phyloP scores from a whole-genome alignment of 1,284 basidiomycete genomes.

The Singerocomus inundabilis region DNA sequence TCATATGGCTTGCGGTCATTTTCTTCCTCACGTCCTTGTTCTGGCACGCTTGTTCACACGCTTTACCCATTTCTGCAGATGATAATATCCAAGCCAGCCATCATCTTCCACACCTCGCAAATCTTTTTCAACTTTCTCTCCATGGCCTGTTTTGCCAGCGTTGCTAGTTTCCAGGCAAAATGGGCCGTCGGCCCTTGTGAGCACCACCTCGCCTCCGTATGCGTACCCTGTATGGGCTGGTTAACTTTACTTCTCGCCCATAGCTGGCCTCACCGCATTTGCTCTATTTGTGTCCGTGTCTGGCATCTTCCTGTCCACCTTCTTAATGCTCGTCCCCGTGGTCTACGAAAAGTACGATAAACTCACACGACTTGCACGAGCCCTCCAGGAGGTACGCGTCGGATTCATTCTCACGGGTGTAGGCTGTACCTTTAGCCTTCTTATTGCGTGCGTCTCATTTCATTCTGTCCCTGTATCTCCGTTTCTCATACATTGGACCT shows the following conservation, averaged over 20 bases:
- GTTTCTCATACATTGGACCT: conserved; percentile 6
- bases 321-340: conserved; percentile 76
- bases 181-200: conserved; percentile 80
- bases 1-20: conserved; percentile 66
- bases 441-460: conserved; percentile 66
- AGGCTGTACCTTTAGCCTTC: conserved; percentile 62
- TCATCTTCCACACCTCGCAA: conserved; percentile 71
- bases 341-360: conserved; percentile 86
- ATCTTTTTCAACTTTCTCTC: conserved; percentile 88
- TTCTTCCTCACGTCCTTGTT: conserved; percentile 13
- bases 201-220: conserved; percentile 27
- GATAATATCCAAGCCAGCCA: conserved; percentile 79
- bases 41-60: conserved; percentile 15
- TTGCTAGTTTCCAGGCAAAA: conserved; percentile 82
- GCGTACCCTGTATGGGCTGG: neutral
- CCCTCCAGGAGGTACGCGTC: conserved; percentile 77
- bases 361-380: conserved; percentile 69
- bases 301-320: conserved; percentile 67
- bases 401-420: conserved; percentile 74
- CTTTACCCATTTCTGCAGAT: conserved; percentile 48
- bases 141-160: conserved; percentile 84
- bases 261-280: conserved; percentile 83
- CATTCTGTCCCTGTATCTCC: conserved; percentile 3
- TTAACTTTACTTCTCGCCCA: conserved; percentile 10
- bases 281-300: conserved; percentile 76